Conservation (phyloP, 163 green algal genomes). For the Volvox carteri region DNA sequence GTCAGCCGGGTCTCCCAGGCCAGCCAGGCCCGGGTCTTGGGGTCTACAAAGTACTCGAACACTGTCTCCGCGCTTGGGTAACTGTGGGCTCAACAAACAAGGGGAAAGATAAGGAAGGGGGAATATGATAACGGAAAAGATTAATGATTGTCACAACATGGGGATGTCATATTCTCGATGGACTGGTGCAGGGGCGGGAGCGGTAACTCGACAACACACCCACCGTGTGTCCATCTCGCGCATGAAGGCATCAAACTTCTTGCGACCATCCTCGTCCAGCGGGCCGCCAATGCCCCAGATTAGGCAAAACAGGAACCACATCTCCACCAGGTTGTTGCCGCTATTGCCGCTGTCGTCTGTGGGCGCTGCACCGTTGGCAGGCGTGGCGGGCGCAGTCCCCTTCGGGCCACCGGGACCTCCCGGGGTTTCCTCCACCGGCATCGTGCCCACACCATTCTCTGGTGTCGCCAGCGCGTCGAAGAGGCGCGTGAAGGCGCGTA, state of each 20-base stretch:
- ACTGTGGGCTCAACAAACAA: neutral
- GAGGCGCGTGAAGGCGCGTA: constrained; percentile 79
- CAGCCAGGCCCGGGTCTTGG: constrained; percentile 76
- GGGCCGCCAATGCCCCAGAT: constrained; percentile 88
- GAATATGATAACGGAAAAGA: too few relatives aligned
- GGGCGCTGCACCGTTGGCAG: constrained; percentile 47
- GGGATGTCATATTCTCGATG: too few relatives aligned
- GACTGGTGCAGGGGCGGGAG: neutral
- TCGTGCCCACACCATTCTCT: constrained; percentile 75
- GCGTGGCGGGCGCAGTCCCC: constrained; percentile 57
- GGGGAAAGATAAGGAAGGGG: neutral
- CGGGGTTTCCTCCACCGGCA: constrained; percentile 49
- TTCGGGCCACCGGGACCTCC: neutral
- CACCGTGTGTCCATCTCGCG: constrained; percentile 81
- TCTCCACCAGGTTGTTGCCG: constrained; percentile 70
- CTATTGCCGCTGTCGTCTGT: constrained; percentile 59
- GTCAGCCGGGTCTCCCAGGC: constrained; percentile 85
- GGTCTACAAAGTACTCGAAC: constrained; percentile 90
- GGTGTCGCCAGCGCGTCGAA: constrained; percentile 84
- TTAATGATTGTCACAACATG: too few relatives aligned
- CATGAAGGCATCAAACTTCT: constrained; percentile 85
- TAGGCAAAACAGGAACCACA: constrained; percentile 89
- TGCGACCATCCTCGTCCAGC: constrained; percentile 83
- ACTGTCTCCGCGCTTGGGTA: constrained; percentile 84
- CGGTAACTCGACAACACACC: neutral